Conservation (phyloP, 1,139 yeast species). For the Magnusiomyces sp. region DNA sequence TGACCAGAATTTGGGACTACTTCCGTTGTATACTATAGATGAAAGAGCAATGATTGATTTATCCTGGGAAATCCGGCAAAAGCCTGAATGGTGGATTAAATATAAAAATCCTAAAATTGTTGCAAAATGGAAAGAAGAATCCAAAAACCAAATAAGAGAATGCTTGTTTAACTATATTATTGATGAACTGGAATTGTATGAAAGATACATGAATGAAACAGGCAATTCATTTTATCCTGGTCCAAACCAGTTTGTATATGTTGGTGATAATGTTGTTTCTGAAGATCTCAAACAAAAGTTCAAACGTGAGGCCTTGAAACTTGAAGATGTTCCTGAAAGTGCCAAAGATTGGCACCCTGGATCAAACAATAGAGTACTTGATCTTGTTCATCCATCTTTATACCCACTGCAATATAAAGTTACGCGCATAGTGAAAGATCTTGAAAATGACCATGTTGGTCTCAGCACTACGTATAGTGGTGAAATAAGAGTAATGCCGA, state of each 20-base stretch:
- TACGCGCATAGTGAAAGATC: conserved; percentile 26
- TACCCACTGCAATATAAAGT: conserved; percentile 35
- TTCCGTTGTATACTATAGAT: too few species aligned
- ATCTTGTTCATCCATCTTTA: conserved; percentile 40
- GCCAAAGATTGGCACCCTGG: conserved; percentile 36
- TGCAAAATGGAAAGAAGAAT: conserved; percentile 33
- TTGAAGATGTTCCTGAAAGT: conserved; percentile 49
- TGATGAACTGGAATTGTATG: conserved; percentile 17
- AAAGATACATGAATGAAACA: conserved; percentile 5
- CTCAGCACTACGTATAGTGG: too few species aligned
- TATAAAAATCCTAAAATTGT: conserved; percentile 28
- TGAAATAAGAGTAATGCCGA: too few species aligned
- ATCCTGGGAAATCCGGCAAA: conserved; percentile 27
- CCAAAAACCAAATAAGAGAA: conserved; percentile 5
- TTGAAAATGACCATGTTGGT: conserved; percentile 4
- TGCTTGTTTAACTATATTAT: too few species aligned
- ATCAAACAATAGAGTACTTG: conserved; percentile 34
- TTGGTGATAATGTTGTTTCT: conserved; percentile 16
- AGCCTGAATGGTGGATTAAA: conserved; percentile 34
- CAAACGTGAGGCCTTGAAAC: conserved; percentile 5
- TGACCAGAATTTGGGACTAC: too few species aligned
- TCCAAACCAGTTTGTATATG: conserved; percentile 9
- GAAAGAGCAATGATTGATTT: conserved; percentile 29
- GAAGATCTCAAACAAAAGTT: conserved; percentile 13
- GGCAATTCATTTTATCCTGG: conserved; percentile 13